phyloP scores from a whole-genome alignment of 495 filamentous ascomycete species.

The Cenococcum geophilum region DNA sequence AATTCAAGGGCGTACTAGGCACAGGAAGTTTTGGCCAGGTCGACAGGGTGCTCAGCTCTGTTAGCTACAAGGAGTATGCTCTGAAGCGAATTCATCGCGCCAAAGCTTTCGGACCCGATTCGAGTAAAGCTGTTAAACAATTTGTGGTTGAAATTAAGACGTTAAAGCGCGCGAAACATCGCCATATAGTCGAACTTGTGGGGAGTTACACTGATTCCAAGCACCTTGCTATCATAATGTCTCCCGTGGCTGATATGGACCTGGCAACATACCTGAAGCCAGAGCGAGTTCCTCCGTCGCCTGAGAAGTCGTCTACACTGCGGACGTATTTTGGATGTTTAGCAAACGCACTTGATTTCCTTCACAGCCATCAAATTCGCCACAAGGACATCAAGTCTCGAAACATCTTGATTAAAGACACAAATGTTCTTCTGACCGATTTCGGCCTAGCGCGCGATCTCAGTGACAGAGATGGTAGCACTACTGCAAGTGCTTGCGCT shows the following conservation, averaged over 20 bases:
- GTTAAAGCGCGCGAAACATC: constrained; percentile 10
- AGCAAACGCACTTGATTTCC: not conserved
- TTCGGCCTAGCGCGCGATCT: not conserved
- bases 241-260: not conserved
- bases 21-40: constrained; percentile 12
- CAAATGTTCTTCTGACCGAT: not conserved
- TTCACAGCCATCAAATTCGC: not conserved
- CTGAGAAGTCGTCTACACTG: not conserved
- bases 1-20: constrained; percentile 11
- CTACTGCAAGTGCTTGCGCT: too few relatives aligned
- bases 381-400: constrained; percentile 5
- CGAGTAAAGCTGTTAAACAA: not conserved
- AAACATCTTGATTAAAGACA: not conserved
- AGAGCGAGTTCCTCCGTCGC: not conserved
- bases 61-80: constrained; percentile 19
- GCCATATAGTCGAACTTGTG: not conserved
- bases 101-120: not conserved
- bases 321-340: not conserved
- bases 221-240: not conserved
- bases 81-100: constrained; percentile 9
- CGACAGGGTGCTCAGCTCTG: constrained; percentile 12
- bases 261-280: not conserved
- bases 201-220: not conserved
- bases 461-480: not conserved
- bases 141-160: constrained; percentile 19